Percentiles rank a stretch among this genome's conserved stretches.
Conservation (phyloP, 2,329 filamentous ascomycete genomes). For the Fusarium paranaense region DNA sequence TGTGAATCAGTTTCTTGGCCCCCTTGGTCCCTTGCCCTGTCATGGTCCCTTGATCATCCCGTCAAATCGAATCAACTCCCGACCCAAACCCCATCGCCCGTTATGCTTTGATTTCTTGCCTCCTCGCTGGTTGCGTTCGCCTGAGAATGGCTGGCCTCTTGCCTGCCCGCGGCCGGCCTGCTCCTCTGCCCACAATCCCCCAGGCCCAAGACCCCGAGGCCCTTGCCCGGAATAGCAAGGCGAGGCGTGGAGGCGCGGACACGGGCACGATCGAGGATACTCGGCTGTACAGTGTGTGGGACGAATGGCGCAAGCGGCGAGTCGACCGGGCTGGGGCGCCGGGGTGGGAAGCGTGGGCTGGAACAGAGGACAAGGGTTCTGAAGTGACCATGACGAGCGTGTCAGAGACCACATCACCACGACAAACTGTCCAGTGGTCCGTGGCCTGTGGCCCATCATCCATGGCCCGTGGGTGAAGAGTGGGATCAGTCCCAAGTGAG, state of each 20-base stretch:
- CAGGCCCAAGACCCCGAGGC: slow-evolving; percentile 19
- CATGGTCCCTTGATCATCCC: slow-evolving; percentile 31
- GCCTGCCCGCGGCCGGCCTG: slow-evolving; percentile 1
- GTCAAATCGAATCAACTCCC: slow-evolving; percentile 32
- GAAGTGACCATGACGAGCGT: slow-evolving; percentile 43
- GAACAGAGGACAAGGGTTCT: slow-evolving; percentile 37
- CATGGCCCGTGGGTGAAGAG: slow-evolving; percentile 39
- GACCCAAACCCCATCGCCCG: slow-evolving; percentile 22
- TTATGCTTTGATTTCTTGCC: slow-evolving; percentile 30
- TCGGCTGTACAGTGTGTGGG: slow-evolving; percentile 48
- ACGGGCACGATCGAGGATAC: slow-evolving; percentile 43
- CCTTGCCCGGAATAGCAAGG: slow-evolving; percentile 41
- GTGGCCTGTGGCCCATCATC: slow-evolving; percentile 15
- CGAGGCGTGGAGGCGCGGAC: slow-evolving; percentile 44
- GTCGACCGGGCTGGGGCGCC: slow-evolving; percentile 40
- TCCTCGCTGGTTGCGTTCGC: slow-evolving; percentile 9
- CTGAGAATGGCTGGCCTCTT: slow-evolving; percentile 18
- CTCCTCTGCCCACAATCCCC: slow-evolving; percentile 22
- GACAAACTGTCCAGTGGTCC: slow-evolving; percentile 25
- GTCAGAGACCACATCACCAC: slow-evolving; percentile 32
- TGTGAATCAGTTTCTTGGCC: slow-evolving; percentile 19
- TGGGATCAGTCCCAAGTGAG: slow-evolving; percentile 34
- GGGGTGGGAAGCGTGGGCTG: slow-evolving; percentile 39
- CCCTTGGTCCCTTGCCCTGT: slow-evolving; percentile 23
- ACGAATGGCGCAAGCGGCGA: slow-evolving; percentile 46